Evolutionary conservation across 148 eudicot species (phyloP).

Genomic region (Chenopodium quinoa): DNA sequence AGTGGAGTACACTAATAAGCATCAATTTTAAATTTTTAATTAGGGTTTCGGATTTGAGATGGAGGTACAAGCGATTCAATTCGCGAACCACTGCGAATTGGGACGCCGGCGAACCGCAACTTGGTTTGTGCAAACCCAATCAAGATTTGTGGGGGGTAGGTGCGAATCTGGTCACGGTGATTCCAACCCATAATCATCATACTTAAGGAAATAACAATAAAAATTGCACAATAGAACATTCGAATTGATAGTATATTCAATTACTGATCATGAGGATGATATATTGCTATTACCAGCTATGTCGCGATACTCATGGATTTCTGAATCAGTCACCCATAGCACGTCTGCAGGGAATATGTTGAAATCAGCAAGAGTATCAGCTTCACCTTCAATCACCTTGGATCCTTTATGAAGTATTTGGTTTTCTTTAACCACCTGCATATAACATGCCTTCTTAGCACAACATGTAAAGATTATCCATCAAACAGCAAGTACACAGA

Average conservation of each 20-base stretch:
- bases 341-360: slow-evolving; percentile 84
- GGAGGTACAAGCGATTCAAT: too few relatives aligned
- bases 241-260: background rate
- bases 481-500: slow-evolving; percentile 1
- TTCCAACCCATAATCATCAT: background rate
- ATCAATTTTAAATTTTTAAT: too few relatives aligned
- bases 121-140: too few relatives aligned
- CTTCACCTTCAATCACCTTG: slow-evolving; percentile 70
- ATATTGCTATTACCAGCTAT: slow-evolving; percentile 71
- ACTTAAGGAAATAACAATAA: background rate
- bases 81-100: too few relatives aligned
- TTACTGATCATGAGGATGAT: background rate
- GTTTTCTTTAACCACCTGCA: slow-evolving; percentile 97
- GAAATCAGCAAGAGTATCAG: slow-evolving; percentile 73
- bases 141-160: too few relatives aligned
- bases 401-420: slow-evolving; percentile 90
- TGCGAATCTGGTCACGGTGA: too few relatives aligned
- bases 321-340: slow-evolving; percentile 91
- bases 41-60: too few relatives aligned
- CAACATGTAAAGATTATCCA: slow-evolving; percentile 3
- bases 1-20: too few relatives aligned
- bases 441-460: slow-evolving; percentile 15
- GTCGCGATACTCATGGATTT: slow-evolving; percentile 90
- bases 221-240: background rate
- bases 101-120: too few relatives aligned